A percentile compares a stretch with the other conserved stretches of the same genome.
These are phyloP conservation scores for Exserohilum rostratum DNA, from an alignment of 2,329 filamentous ascomycete species.

Conservation along the genomic window DNA sequence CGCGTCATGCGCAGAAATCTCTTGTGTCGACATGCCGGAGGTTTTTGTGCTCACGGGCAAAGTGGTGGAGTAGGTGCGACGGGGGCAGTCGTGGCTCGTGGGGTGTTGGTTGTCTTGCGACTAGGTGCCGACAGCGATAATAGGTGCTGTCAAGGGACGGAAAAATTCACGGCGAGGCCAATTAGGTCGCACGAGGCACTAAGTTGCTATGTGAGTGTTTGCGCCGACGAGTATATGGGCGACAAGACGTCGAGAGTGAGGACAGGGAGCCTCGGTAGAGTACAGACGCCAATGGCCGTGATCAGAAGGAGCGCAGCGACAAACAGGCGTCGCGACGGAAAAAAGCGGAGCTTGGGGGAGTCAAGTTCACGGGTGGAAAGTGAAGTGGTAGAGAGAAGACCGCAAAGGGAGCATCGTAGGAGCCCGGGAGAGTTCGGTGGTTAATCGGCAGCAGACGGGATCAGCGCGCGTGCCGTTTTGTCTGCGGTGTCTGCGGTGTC, in stretches of 20 bases:
- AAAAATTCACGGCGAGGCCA: slow-evolving; percentile 12
- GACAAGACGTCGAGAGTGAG: slow-evolving; percentile 8
- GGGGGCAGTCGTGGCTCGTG: slow-evolving; percentile 16
- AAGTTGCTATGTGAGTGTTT: neutral
- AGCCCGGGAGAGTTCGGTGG: slow-evolving; percentile 25
- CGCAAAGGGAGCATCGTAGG: slow-evolving; percentile 26
- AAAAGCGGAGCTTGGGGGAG: slow-evolving; percentile 17
- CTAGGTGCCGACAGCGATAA: neutral
- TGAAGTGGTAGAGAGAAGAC: slow-evolving; percentile 20
- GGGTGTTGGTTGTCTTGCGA: neutral
- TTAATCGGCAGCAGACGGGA: slow-evolving; percentile 31
- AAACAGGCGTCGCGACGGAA: slow-evolving; percentile 26
- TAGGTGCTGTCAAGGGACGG: slow-evolving; percentile 3
- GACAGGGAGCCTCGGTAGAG: slow-evolving; percentile 7
- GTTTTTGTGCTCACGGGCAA: slow-evolving; percentile 7
- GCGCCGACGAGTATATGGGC: slow-evolving; percentile 1
- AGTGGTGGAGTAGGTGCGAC: slow-evolving; percentile 17
- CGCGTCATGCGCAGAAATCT: slow-evolving; percentile 30
- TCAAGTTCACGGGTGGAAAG: slow-evolving; percentile 20
- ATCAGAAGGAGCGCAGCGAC: slow-evolving; percentile 22
- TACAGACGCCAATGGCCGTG: slow-evolving; percentile 21
- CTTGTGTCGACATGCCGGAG: slow-evolving; percentile 36
- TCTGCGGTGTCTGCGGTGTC: slow-evolving; percentile 15
- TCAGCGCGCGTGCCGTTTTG: slow-evolving; percentile 20
- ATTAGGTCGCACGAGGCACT: slow-evolving; percentile 1